These are phyloP conservation scores for Acrodontium crateriforme DNA, from an alignment of 2,329 filamentous ascomycete genomes.

Conservation along the genomic window DNA sequence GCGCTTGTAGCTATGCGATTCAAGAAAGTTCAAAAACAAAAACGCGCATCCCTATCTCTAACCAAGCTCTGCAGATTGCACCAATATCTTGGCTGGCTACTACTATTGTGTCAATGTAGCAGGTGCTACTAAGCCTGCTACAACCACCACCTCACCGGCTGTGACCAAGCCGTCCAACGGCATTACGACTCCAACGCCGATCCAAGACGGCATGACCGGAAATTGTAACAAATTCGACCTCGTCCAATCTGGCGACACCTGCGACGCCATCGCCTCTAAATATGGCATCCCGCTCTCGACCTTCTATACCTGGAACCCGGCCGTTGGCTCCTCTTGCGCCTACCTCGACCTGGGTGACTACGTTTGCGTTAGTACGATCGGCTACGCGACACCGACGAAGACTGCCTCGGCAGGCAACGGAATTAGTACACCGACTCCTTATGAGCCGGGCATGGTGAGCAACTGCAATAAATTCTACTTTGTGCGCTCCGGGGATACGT, in stretches of 20 bases:
- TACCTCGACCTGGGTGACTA: conserved; percentile 2
- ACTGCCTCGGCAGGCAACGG: not conserved
- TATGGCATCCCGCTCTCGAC: conserved; percentile 2
- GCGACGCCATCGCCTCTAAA: conserved; percentile 3
- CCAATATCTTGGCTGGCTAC: not conserved
- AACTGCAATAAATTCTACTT: not conserved
- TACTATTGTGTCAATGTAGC: no score
- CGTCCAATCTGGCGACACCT: conserved; percentile 2
- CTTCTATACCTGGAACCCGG: conserved; percentile 6
- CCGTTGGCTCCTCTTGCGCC: conserved; percentile 2
- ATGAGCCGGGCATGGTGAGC: not conserved
- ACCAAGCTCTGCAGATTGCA: no score
- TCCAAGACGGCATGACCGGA: conserved; percentile 2
- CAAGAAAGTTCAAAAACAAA: no score
- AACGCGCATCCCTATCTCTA: no score
- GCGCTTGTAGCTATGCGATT: no score
- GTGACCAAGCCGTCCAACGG: conserved; percentile 1
- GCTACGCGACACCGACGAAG: conserved; percentile 1
- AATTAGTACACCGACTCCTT: not conserved
- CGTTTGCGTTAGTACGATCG: conserved; percentile 4
- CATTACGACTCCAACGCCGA: conserved; percentile 3
- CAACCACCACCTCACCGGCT: not conserved
- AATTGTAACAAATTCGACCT: conserved; percentile 4
- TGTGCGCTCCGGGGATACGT: not conserved
- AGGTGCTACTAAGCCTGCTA: not conserved